phyloP scores from a whole-genome alignment of 2,329 filamentous ascomycete genomes.

The Colletotrichum viniferum region DNA sequence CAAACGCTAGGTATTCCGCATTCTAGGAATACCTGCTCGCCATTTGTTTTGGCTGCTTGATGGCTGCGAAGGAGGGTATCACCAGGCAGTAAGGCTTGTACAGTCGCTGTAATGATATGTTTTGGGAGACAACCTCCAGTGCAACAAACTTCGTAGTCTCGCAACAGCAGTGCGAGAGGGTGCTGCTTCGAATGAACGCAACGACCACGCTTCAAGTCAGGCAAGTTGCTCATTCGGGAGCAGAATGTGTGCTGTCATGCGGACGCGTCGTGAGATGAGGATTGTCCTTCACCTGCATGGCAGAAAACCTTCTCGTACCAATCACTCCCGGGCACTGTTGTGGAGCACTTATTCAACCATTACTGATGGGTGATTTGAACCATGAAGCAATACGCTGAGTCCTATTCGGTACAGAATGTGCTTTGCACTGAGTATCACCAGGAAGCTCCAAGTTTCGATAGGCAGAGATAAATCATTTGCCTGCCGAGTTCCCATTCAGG shows the following conservation, averaged over 20 bases:
- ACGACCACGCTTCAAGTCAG: not conserved
- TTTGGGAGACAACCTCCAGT: not conserved
- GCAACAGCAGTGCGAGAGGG: not conserved
- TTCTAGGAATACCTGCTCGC: not conserved
- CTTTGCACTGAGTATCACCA: not conserved
- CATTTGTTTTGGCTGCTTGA: not conserved
- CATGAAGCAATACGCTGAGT: not conserved
- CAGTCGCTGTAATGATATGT: fast-evolving
- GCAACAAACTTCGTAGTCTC: not conserved
- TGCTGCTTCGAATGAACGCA: fast-evolving
- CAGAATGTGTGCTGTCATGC: not conserved
- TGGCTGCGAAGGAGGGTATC: not conserved
- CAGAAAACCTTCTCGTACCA: not conserved
- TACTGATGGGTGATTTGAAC: not conserved
- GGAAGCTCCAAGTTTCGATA: fast-evolving
- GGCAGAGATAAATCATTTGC: not conserved
- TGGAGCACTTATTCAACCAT: not conserved
- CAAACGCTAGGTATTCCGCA: too few relatives aligned
- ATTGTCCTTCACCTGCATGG: not conserved
- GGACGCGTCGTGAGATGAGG: not conserved
- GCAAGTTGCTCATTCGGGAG: fast-evolving
- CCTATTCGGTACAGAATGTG: not conserved
- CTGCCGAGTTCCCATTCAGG: not conserved
- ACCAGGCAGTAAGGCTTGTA: fast-evolving
- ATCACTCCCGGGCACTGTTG: fast-evolving